phyloP scores from a whole-genome alignment of 768 basidiomycete species.

The Chalciporus piperatus region DNA sequence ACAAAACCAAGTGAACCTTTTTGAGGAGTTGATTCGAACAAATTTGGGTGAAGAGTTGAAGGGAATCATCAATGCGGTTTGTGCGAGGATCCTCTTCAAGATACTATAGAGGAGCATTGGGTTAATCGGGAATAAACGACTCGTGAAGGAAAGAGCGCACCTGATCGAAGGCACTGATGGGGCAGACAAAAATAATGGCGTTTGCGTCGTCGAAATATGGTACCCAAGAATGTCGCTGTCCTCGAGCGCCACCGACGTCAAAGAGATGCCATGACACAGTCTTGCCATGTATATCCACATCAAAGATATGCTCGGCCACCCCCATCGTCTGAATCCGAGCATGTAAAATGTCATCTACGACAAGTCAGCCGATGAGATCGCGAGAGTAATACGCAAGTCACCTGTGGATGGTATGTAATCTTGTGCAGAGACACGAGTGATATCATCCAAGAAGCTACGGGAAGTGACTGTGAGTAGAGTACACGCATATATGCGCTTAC shows the following conservation, averaged over 20 bases:
- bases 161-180: constrained; percentile 79
- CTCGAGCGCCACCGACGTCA: constrained; percentile 70
- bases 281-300: constrained; percentile 77
- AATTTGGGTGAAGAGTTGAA: constrained; percentile 85
- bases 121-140: constrained; percentile 1
- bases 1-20: constrained; percentile 58
- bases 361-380: constrained; percentile 26
- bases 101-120: constrained; percentile 48
- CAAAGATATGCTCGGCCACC: constrained; percentile 79
- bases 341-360: constrained; percentile 77
- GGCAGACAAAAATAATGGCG: constrained; percentile 78
- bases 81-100: constrained; percentile 83
- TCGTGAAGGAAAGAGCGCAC: constrained; percentile 29
- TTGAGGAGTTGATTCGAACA: constrained; percentile 80
- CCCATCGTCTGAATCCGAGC: constrained; percentile 93
- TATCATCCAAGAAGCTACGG: constrained; percentile 69
- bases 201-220: constrained; percentile 65
- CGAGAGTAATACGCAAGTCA: constrained; percentile 30
- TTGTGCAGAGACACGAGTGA: constrained; percentile 63
- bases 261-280: constrained; percentile 70
- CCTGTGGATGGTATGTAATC: constrained; percentile 77
- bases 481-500: constrained; percentile 32
- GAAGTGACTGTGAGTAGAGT: constrained; percentile 4
- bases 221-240: constrained; percentile 77
- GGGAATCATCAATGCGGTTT: constrained; percentile 83